phyloP scores from a whole-genome alignment of 2,329 filamentous ascomycete species.

The Cladosporium cucumerinum region DNA sequence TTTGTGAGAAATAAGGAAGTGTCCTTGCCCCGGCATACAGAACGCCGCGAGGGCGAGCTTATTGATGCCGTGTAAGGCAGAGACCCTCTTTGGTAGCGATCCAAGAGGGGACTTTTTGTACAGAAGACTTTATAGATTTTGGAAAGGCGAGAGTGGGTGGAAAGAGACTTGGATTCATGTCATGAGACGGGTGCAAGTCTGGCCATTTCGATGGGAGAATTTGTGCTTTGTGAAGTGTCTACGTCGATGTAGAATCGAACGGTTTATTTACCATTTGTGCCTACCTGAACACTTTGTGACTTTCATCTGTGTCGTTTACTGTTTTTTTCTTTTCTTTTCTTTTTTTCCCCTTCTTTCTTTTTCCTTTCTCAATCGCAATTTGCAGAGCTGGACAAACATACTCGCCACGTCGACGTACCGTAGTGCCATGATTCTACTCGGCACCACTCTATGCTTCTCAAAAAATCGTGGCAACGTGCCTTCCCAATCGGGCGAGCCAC shows the following conservation, averaged over 20 bases:
- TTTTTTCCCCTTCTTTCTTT: no score
- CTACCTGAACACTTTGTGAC: no score
- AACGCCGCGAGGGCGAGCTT: background rate
- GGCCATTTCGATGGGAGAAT: background rate
- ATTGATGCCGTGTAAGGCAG: background rate
- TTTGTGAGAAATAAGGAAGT: background rate
- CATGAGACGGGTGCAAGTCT: background rate
- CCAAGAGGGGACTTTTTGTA: background rate
- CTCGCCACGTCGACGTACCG: no score
- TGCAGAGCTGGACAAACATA: no score
- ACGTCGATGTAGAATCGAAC: no score
- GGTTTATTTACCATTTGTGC: no score
- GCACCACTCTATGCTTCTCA: background rate
- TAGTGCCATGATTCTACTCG: no score
- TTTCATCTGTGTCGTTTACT: no score
- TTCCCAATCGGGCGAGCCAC: background rate
- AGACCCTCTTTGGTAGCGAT: no score
- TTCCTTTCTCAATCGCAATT: no score
- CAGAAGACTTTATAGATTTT: background rate
- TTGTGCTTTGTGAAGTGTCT: background rate
- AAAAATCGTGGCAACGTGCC: background rate
- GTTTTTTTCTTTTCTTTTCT: no score
- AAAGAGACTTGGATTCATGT: background rate
- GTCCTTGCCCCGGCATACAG: background rate
- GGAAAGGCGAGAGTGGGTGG: background rate